These are phyloP conservation scores for Colletotrichum ledebouriae DNA, from an alignment of 2,329 filamentous ascomycete species.

Conservation along the genomic window DNA sequence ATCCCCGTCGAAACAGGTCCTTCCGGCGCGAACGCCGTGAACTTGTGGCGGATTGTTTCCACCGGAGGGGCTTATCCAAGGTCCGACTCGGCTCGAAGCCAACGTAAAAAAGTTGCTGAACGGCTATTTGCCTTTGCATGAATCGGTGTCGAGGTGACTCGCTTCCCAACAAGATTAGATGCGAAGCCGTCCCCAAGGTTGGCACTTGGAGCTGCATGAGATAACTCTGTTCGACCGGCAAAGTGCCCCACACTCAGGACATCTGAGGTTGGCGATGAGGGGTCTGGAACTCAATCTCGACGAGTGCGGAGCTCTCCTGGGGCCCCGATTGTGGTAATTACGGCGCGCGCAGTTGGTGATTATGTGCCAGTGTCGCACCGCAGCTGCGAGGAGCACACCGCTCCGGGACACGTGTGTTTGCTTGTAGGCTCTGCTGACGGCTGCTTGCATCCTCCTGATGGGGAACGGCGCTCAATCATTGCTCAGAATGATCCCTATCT, in stretches of 20 bases:
- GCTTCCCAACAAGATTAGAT: not conserved
- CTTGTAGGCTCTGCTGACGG: not conserved
- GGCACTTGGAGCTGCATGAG: slow-evolving; percentile 1
- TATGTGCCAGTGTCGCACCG: not conserved
- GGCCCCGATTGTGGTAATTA: too few species aligned
- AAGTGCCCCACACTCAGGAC: not conserved
- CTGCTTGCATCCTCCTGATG: not conserved
- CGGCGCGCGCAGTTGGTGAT: not conserved
- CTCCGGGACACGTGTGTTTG: not conserved
- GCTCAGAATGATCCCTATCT: not conserved
- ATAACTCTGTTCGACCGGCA: slow-evolving; percentile 5
- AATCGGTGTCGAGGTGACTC: not conserved
- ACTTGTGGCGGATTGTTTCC: not conserved
- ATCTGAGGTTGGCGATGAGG: not conserved
- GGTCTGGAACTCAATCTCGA: slow-evolving; percentile 24
- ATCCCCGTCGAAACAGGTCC: not conserved
- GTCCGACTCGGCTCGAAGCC: not conserved
- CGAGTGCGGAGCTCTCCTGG: not conserved
- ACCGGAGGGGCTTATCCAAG: not conserved
- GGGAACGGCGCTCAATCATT: not conserved
- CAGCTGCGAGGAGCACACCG: slow-evolving; percentile 11
- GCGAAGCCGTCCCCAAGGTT: not conserved
- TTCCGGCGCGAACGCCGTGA: not conserved
- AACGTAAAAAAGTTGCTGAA: not conserved
- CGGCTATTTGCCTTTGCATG: not conserved